Evolutionary conservation across 768 basidiomycete species (phyloP), one percentile per base, ranked within the genome.

Genomic region (Hemileccinum impolitum): DNA sequence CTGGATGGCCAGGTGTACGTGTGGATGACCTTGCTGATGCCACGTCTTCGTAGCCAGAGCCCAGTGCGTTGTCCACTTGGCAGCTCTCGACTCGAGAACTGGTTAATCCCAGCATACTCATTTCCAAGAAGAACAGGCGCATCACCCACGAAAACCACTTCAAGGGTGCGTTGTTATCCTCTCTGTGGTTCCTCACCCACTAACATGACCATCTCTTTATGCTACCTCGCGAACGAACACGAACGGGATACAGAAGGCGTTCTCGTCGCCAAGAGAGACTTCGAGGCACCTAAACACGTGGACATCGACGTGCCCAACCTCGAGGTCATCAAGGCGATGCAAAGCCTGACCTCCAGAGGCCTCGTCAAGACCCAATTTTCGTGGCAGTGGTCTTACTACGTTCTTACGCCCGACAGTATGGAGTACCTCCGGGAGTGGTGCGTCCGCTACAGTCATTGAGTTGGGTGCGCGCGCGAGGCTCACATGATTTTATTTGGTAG

Each of bases 361-460:
- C 84, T 77, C 72, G 93, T 98, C 76, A 97, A 97, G 84, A 99
- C 96, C 60, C 95, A 93, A 68, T 98, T 98, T 80, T 93, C 89
- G 42, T 99, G 96, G 96, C 94, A 97, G 67, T 96, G 84, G 80
- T 99, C 95, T 75, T 99, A 98, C 77, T 99, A 98, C 75, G 81
- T 84, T 64, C 80, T 99, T 65, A 99, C 94, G 61, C 86, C 92
- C 45, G 96, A 98, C 72, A 96, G 96, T 64, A 85, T 98, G 56
- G 93, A 95, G 60, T 95, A 89, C 75, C 88, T 98, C 71, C 87
- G 95, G 56, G 93, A 95, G 74, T 94, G 87, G 77, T 80, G 56
- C 45, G 68, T 58, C 21, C 11, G 28, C 8, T 30, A 21, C 50
- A 36, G 3, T 46, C 19, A 3, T 11, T 11, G 39, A 7, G 14